Evolutionary conservation across 2,329 filamentous ascomycete species (phyloP), one percentile per base, ranked within the genome.

Genomic region (Fusarium newnesense): DNA sequence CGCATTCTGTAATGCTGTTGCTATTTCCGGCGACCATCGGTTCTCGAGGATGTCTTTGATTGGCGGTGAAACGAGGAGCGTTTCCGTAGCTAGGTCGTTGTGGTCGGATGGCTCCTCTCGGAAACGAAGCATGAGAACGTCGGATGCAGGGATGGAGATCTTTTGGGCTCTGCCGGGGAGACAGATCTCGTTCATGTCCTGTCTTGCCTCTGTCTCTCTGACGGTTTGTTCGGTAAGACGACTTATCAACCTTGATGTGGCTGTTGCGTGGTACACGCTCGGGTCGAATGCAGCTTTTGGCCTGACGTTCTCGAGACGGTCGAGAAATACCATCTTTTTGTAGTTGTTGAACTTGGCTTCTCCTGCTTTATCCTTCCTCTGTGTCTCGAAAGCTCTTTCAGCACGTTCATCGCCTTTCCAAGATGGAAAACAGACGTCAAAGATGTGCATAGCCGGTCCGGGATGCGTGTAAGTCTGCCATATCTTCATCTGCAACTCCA

Each of bases 101-200:
- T 68, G 67, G 5, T 70, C 61, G 16, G 53, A 24, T 7, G 64
- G 64, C 7, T 30, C 36, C 53, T 78, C 76, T 36, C 73, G 60
- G 50, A 81, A 76, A 9, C 76, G 75, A 30, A 81, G 65, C 54
- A 81, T 76, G 36, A 81, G 57, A 19, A 80, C 75, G 39, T 81
- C 80, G 2, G 57, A 65, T 30, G 73, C 72, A 44, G 77, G 67
- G 52, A 80, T 75, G 4, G 60, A 53, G 21, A 81, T 28, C 7
- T 30, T 73, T 46, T 72, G 71, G 30, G 74, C 58, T 1, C 77
- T 76, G 1, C 75, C 79, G 1, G 78, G 76, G 5, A 81, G 75
- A 11, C 67, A 59, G 19, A 81, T 72, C 1, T 68, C 72, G 34
- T 77, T 80, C 32, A 71, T 60, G 1, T 26, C 61, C 12, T 39